phyloP scores from a whole-genome alignment of 2,329 filamentous ascomycete species.

The Pseudogymnoascus sp. region DNA sequence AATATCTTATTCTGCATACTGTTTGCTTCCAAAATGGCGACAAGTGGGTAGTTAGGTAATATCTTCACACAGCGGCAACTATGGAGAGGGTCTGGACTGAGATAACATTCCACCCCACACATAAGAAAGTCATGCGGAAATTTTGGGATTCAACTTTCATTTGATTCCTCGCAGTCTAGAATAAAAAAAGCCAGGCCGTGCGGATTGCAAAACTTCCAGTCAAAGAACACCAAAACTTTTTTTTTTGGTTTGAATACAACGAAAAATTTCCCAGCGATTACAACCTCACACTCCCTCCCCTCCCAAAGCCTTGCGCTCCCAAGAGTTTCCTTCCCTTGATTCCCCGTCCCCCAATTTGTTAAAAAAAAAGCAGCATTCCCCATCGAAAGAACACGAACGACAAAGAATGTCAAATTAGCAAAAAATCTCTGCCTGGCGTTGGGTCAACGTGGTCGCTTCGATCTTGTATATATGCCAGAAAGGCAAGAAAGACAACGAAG shows the following conservation, averaged over 20 bases:
- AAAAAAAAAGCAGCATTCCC: background rate
- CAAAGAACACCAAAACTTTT: background rate
- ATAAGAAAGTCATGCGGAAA: background rate
- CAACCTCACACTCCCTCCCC: background rate
- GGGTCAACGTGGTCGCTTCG: background rate
- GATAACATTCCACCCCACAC: background rate
- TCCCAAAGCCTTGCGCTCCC: slow-evolving; percentile 1
- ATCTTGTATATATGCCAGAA: background rate
- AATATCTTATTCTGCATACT: background rate
- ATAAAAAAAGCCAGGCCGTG: background rate
- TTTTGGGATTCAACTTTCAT: slow-evolving; percentile 2
- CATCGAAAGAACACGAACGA: background rate
- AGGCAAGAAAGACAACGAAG: background rate
- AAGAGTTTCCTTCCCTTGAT: background rate
- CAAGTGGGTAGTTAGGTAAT: background rate
- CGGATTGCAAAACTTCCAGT: background rate
- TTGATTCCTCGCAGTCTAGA: slow-evolving; percentile 1
- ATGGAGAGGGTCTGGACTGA: background rate
- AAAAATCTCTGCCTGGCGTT: background rate
- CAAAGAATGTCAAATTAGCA: background rate
- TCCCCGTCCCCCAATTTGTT: background rate
- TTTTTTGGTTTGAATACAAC: background rate
- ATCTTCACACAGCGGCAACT: background rate
- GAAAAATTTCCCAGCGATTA: slow-evolving; percentile 1
- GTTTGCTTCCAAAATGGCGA: background rate